Percentiles rank a stretch among this genome's conserved stretches.
phyloP scores from a whole-genome alignment of 2,329 filamentous ascomycete genomes.

The Alternaria metachromatica region DNA sequence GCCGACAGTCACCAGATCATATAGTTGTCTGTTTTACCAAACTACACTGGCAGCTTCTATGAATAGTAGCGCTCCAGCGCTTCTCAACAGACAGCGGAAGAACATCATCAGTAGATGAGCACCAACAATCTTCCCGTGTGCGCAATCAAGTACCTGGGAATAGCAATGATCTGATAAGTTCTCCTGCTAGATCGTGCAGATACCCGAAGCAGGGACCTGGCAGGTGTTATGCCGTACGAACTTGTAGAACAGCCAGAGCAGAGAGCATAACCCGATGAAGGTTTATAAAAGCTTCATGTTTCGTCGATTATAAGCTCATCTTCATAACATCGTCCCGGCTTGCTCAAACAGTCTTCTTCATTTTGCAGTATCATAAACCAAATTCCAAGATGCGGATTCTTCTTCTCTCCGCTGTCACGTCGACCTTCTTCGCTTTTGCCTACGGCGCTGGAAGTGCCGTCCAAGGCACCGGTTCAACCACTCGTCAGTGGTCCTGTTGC shows the following conservation, averaged over 20 bases:
- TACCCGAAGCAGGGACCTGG: background rate
- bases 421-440: background rate
- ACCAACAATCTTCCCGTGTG: background rate
- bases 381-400: background rate
- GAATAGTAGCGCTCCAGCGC: background rate
- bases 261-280: background rate
- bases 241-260: background rate
- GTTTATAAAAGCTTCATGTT: background rate
- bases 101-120: background rate
- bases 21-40: background rate
- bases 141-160: background rate
- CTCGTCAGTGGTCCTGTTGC: conserved; percentile 29
- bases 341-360: background rate
- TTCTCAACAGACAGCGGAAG: background rate
- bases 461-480: conserved; percentile 25
- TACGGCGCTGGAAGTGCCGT: conserved; percentile 16
- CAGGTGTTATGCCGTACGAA: background rate
- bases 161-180: background rate
- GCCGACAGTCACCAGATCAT: background rate
- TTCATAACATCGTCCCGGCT: background rate
- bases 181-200: background rate
- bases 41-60: background rate
- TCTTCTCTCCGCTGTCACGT: background rate
- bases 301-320: background rate
- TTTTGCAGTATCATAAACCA: background rate